Base-by-base conservation (phyloP, 2,329 filamentous ascomycete genomes). In the Fusarium sp. region DNA sequence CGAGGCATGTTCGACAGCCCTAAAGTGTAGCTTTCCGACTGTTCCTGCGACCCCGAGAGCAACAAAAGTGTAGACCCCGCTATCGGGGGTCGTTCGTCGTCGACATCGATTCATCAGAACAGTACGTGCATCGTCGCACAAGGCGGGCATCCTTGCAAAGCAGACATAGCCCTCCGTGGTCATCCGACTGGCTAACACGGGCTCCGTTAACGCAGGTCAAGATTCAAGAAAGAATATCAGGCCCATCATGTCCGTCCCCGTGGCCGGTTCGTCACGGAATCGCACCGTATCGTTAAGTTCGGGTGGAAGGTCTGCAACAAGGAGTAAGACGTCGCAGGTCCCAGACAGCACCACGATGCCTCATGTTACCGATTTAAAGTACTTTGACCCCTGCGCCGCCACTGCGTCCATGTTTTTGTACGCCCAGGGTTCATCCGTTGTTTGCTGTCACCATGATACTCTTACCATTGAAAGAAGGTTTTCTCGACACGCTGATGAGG, bases 331-430 rank as follows among this genome's bases (percentile, higher is more conserved):
- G 26, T 72, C 75, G 42, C 80, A 86, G 79, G 80, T 86, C 77
- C 85, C 86, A 80, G 87, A 90, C 78, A 87, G 88, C 78, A 75
- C 73, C 57, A 83, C 85, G 65, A 87, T 89, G 85, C 84, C 88
- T 64, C 80, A 86, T 48, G 84, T 82, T 62, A 82, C 85, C 61
- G 82, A 87, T 30, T 80, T 85, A 72, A 87, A 85, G 76, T 88
- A 91, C 70, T 94, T 98, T 77, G 93, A 96, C 77, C 93, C 96
- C 66, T 97, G 94, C 82, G 94, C 95, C 24, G 95, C 96, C 36
- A 98, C 96, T 9, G 94, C 93, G 5, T 94, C 94, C 30, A 93
- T 96, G 86, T 93, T 99, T 75, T 88, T 99, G 32, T 98, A 97
- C 83, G 92, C 94, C 30, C 90, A 98, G 81, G 93, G 94, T 38